Evolutionary conservation across 129 eudicot species (phyloP), one percentile per base, ranked within the genome.

Genomic region (Escallonia herrerae): DNA sequence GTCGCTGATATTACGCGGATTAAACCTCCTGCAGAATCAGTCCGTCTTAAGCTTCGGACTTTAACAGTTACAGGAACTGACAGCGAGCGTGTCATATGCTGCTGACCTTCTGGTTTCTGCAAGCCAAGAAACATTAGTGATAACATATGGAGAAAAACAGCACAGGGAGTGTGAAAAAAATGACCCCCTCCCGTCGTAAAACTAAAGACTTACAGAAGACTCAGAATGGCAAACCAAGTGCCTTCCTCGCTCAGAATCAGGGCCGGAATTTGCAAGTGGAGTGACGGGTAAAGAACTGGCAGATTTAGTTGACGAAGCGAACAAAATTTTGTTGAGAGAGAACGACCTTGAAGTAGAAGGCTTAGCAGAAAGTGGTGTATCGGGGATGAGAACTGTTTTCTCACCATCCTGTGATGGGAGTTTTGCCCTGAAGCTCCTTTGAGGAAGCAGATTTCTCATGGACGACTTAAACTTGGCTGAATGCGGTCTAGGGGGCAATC

Each of bases 1-100:
- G 74, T 70, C 53, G 67, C 57, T 54, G 91, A 65, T 58, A 79
- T 67, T 11, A 85, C 84, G 47, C 91, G 83, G 8, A 81, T 73
- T 56, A 78, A 68, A 58, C 76, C 78, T 39, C 91, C 84, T 4
- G 73, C 33, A 47, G 87, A 85, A 53, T 77, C 87, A 40, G 68
- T 70, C 73, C 78, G 72, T 55, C 70, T 81, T 72, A 79, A 72
- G 78, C 82, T 81, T 76, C 83, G 72, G 61, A 76, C 58, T 74
- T 79, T 85, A 60, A 81, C 78, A 70, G 78, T 81, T 64, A 76
- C 75, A 60, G 91, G 91, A 63, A 85, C 91, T 54, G 91, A 85
- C 45, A 81, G 73, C 3, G 87, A 85, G 58, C 86, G 82, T 8
- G 73, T 75, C 76, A 82, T 82, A 42, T 43, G 59, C 15, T 76